A percentile compares a stretch with the other conserved stretches of the same genome.
phyloP scores from a whole-genome alignment of 306 rosid genomes.

The Alnus glutinosa region DNA sequence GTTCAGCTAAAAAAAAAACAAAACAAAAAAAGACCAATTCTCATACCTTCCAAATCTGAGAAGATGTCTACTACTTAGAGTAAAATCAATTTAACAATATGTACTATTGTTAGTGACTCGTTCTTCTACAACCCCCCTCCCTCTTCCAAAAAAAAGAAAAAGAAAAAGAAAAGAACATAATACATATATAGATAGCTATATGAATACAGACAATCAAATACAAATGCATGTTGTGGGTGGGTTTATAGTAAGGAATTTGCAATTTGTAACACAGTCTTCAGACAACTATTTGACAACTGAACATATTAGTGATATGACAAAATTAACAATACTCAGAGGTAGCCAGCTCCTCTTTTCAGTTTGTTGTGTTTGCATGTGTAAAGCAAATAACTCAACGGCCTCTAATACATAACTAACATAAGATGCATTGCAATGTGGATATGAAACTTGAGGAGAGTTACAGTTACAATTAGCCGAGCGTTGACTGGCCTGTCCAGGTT shows the following conservation, averaged over 20 bases:
- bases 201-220: not conserved
- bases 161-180: no score
- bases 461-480: conserved; percentile 61
- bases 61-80: not conserved
- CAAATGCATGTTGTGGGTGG: not conserved
- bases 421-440: conserved; percentile 29
- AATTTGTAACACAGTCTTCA: not conserved
- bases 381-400: conserved; percentile 8
- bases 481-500: conserved; percentile 88
- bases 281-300: not conserved
- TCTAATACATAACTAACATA: not conserved
- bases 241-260: not conserved
- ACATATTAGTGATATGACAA: not conserved
- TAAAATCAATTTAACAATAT: not conserved
- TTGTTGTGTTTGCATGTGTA: not conserved
- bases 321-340: not conserved
- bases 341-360: not conserved
- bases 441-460: conserved; percentile 49
- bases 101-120: not conserved
- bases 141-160: not conserved
- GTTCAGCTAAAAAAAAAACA: not conserved
- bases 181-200: not conserved
- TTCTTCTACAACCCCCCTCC: no score
- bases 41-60: not conserved
- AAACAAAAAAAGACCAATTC: not conserved